Base-by-base conservation (phyloP, 1,284 basidiomycete species). In the Serendipita sp. region DNA sequence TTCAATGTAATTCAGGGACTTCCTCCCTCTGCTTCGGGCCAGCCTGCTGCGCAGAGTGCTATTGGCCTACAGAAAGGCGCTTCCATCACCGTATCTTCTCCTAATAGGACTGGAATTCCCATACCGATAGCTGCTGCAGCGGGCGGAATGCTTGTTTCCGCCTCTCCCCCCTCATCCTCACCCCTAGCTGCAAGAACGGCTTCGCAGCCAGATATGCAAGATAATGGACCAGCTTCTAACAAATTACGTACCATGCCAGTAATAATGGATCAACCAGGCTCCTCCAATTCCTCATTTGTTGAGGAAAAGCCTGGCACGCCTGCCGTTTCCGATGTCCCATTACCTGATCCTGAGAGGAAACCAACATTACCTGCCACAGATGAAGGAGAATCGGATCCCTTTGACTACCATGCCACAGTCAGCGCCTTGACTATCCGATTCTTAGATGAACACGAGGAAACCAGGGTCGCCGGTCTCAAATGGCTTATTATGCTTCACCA, bases 401-500 rank as follows among this genome's bases (percentile, higher is more conserved):
- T 99, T 69, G 93, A 98, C 71, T 96, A 96, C 70, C 86, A 91
- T 67, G 82, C 84, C 22, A 98, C 93, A 0, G 93, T 99, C 62
- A 91, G 90, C 70, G 89, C 90, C 58, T 75, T 99, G 66, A 97
- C 93, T 1, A 77, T 96, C 61, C 93, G 97, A 70, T 93, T 99
- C 70, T 72, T 97, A 72, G 94, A 92, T 73, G 93, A 98, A 73
- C 92, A 93, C 71, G 95, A 96, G 70, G 93, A 97, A 71, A 98
- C 96, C 0, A 79, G 95, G 47, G 91, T 99, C 3, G 91, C 93
- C 29, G 93, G 95, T 2, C 76, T 99, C 67, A 93, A 96, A 74
- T 99, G 96, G 96, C 77, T 99, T 35, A 85, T 97, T 61, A 99
- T 99, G 96, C 76, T 99, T 62, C 96, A 99, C 74, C 88, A 93